Conservation (phyloP, 2,329 filamentous ascomycete species). For the Lachnellula suecica region DNA sequence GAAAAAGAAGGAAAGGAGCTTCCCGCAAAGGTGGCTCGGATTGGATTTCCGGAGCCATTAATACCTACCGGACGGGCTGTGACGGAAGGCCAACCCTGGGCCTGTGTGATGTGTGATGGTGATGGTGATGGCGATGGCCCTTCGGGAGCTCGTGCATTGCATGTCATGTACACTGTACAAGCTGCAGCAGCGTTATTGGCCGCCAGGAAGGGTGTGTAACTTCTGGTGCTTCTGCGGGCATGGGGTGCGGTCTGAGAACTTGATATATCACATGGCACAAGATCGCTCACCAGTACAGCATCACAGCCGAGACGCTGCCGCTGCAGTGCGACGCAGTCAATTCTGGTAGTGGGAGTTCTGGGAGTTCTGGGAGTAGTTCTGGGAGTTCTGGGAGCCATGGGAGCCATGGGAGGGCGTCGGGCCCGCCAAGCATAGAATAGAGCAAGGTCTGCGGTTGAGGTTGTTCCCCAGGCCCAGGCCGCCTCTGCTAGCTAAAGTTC, state of each 20-base stretch:
- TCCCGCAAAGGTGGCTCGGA: no score
- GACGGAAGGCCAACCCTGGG: background rate
- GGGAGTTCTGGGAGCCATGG: no score
- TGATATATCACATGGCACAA: conserved; percentile 23
- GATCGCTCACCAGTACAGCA: conserved; percentile 14
- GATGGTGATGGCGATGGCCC: no score
- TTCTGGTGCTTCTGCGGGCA: conserved; percentile 2
- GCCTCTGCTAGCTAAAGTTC: background rate
- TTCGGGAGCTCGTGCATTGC: conserved; percentile 7
- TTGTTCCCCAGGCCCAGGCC: no score
- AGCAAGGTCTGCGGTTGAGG: no score
- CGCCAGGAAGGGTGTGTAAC: conserved; percentile 8
- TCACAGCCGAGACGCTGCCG: conserved; percentile 15
- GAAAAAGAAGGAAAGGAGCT: no score
- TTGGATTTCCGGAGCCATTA: no score
- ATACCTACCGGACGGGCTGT: no score
- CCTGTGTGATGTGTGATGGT: background rate
- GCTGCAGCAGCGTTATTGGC: background rate
- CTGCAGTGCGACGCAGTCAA: conserved; percentile 15
- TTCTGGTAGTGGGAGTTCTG: no score
- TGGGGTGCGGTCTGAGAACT: background rate
- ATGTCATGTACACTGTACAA: background rate
- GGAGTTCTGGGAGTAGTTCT: no score
- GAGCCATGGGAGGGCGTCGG: no score
- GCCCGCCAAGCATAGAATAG: no score